Evolutionary conservation across 2,329 filamentous ascomycete genomes (phyloP), one percentile per base, ranked within the genome.

Genomic region (Penicillium sp.): DNA sequence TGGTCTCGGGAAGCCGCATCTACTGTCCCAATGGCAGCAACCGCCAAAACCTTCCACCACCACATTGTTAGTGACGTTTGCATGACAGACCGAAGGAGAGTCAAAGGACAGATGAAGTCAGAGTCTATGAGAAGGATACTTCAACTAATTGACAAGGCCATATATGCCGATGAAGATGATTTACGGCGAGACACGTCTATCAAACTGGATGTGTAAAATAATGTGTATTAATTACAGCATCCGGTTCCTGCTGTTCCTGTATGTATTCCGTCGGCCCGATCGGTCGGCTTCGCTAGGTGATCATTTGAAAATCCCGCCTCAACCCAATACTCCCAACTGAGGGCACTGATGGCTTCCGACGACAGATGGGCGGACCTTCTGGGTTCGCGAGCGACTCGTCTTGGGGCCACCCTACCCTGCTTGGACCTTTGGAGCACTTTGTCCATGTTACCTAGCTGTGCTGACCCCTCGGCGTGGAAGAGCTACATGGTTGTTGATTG

Each of bases 1-100:
- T 75, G 62, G 22, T 47, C 43, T 14, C 69, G 70, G 17, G 70
- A 68, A 15, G 69, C 70, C 25, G 70, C 72, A 25, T 48, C 34
- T 42, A 48, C 57, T 41, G 57, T 57, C 39, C 47, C 34, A 41
- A 59, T 39, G 25, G 47, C 39, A 52, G 47, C 47, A 57, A 59
- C 34, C 31, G 39, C n/a, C 57, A 59, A 48, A 53, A 57, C 5
- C 41, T 52, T 59, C 57, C 41, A 52, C 53, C 43, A 59, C 52
- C 57, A 41, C 57, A 59, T 59, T 56, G n/a, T 51, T 4, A 12
- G 53, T 59, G 57, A 54, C 57, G 57, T 57, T 59, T 57, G 57
- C 41, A 43, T 51, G 47, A 56, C 31, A 28, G 45, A n/a, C 38
- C 6, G 10, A 47, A 51, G 22, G n/a, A 39, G 8, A 28, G 55